Evolutionary conservation across 2,329 filamentous ascomycete genomes (phyloP).

Genomic region (Stagonosporopsis rhizophila): DNA sequence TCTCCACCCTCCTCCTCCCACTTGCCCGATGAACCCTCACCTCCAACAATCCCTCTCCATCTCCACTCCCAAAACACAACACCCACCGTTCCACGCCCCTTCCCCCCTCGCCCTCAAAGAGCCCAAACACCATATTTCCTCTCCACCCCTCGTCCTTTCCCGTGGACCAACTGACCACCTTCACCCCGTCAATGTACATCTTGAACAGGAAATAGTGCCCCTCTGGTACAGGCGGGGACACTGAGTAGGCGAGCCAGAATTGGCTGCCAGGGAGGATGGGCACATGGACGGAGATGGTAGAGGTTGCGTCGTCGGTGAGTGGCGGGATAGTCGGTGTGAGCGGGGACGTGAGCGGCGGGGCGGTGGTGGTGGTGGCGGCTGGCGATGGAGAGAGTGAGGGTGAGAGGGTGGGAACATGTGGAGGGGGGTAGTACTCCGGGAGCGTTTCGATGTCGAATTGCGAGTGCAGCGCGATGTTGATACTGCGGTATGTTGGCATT

Average conservation of each 20-base stretch:
- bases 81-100: slow-evolving; percentile 51
- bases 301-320: slow-evolving; percentile 30
- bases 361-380: too few species aligned
- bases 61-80: slow-evolving; percentile 46
- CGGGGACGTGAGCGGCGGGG: not conserved
- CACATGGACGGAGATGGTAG: slow-evolving; percentile 47
- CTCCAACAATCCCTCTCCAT: slow-evolving; percentile 46
- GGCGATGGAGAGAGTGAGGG: slow-evolving; percentile 11
- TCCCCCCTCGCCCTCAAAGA: slow-evolving; percentile 48
- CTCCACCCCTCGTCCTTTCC: slow-evolving; percentile 52
- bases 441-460: slow-evolving; percentile 51
- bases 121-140: slow-evolving; percentile 55
- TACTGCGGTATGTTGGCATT: slow-evolving; percentile 48
- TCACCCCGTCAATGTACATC: slow-evolving; percentile 50
- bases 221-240: slow-evolving; percentile 40
- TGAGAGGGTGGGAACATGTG: slow-evolving; percentile 17
- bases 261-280: slow-evolving; percentile 46
- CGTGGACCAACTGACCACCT: slow-evolving; percentile 54
- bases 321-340: slow-evolving; percentile 2
- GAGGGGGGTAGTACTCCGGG: slow-evolving; percentile 48
- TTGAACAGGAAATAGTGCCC: slow-evolving; percentile 55
- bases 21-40: slow-evolving; percentile 52
- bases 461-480: slow-evolving; percentile 51
- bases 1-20: slow-evolving; percentile 48
- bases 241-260: slow-evolving; percentile 55